A percentile compares a stretch with the other conserved stretches of the same genome.
These are phyloP conservation scores for Neurospora sp. DNA, from an alignment of 495 filamentous ascomycete genomes.

Conservation along the genomic window DNA sequence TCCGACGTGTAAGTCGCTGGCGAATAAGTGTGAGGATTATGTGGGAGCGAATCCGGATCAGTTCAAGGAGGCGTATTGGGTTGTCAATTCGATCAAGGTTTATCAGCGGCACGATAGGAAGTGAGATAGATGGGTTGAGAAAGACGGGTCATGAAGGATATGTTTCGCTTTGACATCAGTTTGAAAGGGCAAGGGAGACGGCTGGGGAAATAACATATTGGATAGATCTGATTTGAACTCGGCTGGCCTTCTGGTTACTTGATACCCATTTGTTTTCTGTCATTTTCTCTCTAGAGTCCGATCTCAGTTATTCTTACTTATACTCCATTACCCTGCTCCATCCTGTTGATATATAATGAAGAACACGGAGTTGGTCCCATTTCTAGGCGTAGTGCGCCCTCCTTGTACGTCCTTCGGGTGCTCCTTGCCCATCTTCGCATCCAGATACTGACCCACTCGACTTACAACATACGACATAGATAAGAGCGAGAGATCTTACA, in stretches of 20 bases:
- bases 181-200: neutral
- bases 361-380: neutral
- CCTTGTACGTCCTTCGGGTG: neutral
- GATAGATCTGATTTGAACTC: neutral
- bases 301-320: no score
- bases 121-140: no score
- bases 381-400: neutral
- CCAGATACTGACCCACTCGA: neutral
- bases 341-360: neutral
- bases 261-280: neutral
- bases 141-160: neutral
- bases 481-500: neutral
- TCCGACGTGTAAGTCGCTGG: slow-evolving; percentile 29
- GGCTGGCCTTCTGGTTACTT: neutral
- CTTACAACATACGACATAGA: neutral
- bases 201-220: neutral
- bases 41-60: slow-evolving; percentile 44
- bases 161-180: neutral
- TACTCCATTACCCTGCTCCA: neutral
- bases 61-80: slow-evolving; percentile 59
- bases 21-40: slow-evolving; percentile 48
- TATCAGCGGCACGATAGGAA: slow-evolving; percentile 30
- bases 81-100: slow-evolving; percentile 58
- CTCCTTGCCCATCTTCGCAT: neutral
- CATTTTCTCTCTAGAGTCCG: neutral